Evolutionary conservation across 352 stramenopile species (phyloP).

Genomic region (Globisporangium parvum): DNA sequence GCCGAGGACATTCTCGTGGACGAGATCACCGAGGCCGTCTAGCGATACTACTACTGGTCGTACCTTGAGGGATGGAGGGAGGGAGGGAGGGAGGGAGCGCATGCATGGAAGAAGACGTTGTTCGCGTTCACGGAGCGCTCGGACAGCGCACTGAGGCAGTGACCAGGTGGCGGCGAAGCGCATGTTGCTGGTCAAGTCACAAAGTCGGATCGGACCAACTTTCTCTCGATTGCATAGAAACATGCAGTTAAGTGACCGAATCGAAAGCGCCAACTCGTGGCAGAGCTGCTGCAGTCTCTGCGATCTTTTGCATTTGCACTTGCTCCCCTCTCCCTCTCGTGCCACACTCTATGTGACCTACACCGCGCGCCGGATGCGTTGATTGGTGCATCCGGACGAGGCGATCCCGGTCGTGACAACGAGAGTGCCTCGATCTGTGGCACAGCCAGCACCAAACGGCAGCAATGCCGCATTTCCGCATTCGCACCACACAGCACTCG

Average conservation of each 20-base stretch:
- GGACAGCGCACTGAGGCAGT: too few relatives aligned
- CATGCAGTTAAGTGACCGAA: too few relatives aligned
- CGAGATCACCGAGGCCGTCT: conserved; percentile 55
- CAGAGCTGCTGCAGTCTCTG: too few relatives aligned
- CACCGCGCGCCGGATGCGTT: background rate
- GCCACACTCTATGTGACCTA: background rate
- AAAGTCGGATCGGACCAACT: too few relatives aligned
- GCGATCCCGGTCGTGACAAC: background rate
- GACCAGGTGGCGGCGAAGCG: too few relatives aligned
- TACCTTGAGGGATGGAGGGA: too few relatives aligned
- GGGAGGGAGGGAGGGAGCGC: too few relatives aligned
- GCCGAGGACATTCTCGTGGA: conserved; percentile 48
- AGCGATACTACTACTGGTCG: too few relatives aligned
- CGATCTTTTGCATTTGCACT: background rate
- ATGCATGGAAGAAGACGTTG: too few relatives aligned
- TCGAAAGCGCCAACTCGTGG: background rate
- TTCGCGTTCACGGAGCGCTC: too few relatives aligned
- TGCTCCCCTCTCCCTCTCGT: background rate
- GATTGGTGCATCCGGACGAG: background rate
- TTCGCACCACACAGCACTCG: conserved; percentile 4
- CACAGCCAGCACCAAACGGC: conserved; percentile 10
- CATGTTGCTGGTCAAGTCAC: too few relatives aligned
- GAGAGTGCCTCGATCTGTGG: background rate
- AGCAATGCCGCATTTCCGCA: conserved; percentile 11
- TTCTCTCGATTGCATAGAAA: too few relatives aligned